Evolutionary conservation across 805 yeast genomes (phyloP), one percentile per base, ranked within the genome.

Genomic region (Wickerhamomyces canadensis): DNA sequence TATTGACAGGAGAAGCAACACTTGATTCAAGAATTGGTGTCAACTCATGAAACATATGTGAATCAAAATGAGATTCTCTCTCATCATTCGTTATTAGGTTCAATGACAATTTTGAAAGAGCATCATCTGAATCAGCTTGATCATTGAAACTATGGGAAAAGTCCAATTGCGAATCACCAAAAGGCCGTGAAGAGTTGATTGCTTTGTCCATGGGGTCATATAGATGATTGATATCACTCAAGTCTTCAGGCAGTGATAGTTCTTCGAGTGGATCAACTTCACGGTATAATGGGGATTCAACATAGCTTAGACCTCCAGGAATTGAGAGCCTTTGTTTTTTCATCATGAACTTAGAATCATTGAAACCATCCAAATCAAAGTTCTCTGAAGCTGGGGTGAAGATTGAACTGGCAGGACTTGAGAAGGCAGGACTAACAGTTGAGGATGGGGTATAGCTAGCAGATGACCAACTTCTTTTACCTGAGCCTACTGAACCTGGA

Each of bases 381-480:
- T 19, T 14, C 34, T 46, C 48, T 1, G 51, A 44, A n/a, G 41
- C 38, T 14, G 49, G 49, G 3, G 49, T 40, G 21, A 41, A 15
- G 3, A 36, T 35, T 13, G 41, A 33, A 19, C 39, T 27, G 6
- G 33, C 39, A 14, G 46, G 46, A 29, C 44, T 40, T 22, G 56
- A 47, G 9, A 42, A 39, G 12, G 49, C 44, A 24, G 47, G 47
- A 6, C 44, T 40, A 4, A 40, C 42, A 6, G 47, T 47, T 19
- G 54, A 48, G 11, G 43, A 50, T 12, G 54, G 56, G 8, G 56
- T 52, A 19, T 47, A 48, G 10, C 32, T 37, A 2, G 40, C 24
- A 12, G 48, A 36, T 10, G 52, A 34, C 44, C 44, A 40, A 24
- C 44, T 37, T 50, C 55, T 50, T 37, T 48, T 50, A n/a, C n/a